Conservation (phyloP, 805 yeast genomes). For the Lipomyces anomalus region DNA sequence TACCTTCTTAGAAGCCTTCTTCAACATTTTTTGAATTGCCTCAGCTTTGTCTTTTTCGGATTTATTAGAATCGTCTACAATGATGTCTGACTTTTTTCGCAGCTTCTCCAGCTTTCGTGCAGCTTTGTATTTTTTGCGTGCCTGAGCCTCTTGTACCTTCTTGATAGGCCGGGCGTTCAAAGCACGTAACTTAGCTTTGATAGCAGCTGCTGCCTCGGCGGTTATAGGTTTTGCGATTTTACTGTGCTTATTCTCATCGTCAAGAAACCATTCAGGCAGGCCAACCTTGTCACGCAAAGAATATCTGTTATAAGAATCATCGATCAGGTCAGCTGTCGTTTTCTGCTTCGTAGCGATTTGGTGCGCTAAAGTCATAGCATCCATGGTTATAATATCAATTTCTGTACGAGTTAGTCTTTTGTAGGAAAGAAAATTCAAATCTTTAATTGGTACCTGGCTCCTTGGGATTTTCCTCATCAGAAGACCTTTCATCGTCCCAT, state of each 20-base stretch:
- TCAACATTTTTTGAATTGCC: constrained; percentile 82
- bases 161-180: constrained; percentile 96
- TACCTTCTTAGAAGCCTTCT: constrained; percentile 59
- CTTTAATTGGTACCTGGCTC: constrained; percentile 4
- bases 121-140: constrained; percentile 93
- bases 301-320: constrained; percentile 87
- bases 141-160: constrained; percentile 97
- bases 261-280: constrained; percentile 94
- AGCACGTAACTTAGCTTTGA: constrained; percentile 68
- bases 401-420: constrained; percentile 35
- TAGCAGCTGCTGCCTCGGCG: constrained; percentile 80
- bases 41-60: constrained; percentile 93
- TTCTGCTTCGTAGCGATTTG: constrained; percentile 81
- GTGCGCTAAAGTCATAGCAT: constrained; percentile 97
- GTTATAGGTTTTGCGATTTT: constrained; percentile 86
- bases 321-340: constrained; percentile 75
- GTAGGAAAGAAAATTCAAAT: too few relatives aligned
- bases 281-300: constrained; percentile 88
- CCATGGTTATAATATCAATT: constrained; percentile 82
- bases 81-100: constrained; percentile 86
- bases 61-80: constrained; percentile 80
- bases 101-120: constrained; percentile 77
- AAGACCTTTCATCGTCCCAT: background rate
- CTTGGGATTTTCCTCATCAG: background rate
- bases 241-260: constrained; percentile 83